Conservation (phyloP, 2,329 filamentous ascomycete species). For the Calonectria ilicicola region DNA sequence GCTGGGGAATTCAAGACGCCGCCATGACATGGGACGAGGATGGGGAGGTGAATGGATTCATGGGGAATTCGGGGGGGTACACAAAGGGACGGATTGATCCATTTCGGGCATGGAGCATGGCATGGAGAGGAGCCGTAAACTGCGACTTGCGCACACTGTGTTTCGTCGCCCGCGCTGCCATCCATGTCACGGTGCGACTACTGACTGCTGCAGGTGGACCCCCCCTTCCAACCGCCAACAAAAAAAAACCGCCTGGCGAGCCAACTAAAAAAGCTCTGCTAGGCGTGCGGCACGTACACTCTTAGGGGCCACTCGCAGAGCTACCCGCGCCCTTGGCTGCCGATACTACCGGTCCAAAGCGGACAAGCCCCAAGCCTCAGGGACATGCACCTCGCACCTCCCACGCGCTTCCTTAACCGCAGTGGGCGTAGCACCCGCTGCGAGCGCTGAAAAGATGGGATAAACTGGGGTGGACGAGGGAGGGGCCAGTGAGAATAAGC, state of each 20-base stretch:
- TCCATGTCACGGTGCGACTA: background rate
- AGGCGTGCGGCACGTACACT: conserved; percentile 11
- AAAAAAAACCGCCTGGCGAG: conserved; percentile 10
- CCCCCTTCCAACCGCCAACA: conserved; percentile 1
- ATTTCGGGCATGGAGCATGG: background rate
- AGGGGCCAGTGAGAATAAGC: conserved; percentile 1
- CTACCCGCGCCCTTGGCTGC: conserved; percentile 14
- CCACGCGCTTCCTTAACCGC: background rate
- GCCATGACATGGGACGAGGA: conserved; percentile 30
- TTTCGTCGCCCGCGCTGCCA: background rate
- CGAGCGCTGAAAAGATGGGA: conserved; percentile 15
- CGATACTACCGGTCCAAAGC: conserved; percentile 9
- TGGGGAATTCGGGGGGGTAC: conserved; percentile 1
- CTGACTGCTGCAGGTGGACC: background rate
- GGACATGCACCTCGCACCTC: background rate
- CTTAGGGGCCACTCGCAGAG: background rate
- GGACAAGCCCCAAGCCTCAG: background rate
- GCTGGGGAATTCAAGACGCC: conserved; percentile 28
- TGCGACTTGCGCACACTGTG: conserved; percentile 13
- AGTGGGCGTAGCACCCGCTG: conserved; percentile 8
- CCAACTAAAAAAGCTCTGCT: background rate
- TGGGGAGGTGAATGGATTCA: conserved; percentile 26
- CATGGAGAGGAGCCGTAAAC: background rate
- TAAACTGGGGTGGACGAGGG: background rate
- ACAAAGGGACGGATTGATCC: background rate